These are phyloP conservation scores for Santalum album DNA, from an alignment of 164 flowering plant genomes.

Conservation along the genomic window DNA sequence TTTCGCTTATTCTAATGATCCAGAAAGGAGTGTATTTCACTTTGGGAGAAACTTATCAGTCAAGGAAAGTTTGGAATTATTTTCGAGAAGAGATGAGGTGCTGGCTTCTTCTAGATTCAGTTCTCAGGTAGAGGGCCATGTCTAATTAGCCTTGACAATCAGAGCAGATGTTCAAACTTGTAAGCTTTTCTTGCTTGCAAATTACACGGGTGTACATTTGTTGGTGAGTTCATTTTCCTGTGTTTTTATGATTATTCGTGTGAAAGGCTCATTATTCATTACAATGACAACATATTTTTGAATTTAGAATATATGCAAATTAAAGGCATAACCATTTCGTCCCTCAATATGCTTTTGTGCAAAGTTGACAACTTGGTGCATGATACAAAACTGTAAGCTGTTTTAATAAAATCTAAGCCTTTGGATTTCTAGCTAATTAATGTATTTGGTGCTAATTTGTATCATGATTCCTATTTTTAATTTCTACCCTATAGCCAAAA, in stretches of 20 bases:
- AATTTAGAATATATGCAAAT: conserved; percentile 9
- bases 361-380: no score
- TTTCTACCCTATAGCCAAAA: no score
- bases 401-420: no score
- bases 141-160: conserved; percentile 5
- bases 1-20: conserved; percentile 5
- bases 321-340: conserved; percentile 19
- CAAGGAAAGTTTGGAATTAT: conserved; percentile 14
- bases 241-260: conserved; percentile 7
- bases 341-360: conserved; percentile 4
- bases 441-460: no score
- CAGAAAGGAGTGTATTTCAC: conserved; percentile 5
- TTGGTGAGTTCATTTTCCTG: conserved; percentile 13
- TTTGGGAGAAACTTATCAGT: no score
- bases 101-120: conserved; percentile 8
- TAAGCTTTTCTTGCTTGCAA: conserved; percentile 14
- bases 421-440: no score
- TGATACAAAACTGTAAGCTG: no score
- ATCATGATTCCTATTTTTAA: no score
- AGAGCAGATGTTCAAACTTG: conserved; percentile 7
- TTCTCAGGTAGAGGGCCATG: conserved; percentile 8
- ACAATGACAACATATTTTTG: conserved; percentile 10
- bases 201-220: conserved; percentile 13
- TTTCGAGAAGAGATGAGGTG: conserved; percentile 5
- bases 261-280: conserved; percentile 7